phyloP scores from a whole-genome alignment of 257 asterid species.

The Solanum etuberosum region DNA sequence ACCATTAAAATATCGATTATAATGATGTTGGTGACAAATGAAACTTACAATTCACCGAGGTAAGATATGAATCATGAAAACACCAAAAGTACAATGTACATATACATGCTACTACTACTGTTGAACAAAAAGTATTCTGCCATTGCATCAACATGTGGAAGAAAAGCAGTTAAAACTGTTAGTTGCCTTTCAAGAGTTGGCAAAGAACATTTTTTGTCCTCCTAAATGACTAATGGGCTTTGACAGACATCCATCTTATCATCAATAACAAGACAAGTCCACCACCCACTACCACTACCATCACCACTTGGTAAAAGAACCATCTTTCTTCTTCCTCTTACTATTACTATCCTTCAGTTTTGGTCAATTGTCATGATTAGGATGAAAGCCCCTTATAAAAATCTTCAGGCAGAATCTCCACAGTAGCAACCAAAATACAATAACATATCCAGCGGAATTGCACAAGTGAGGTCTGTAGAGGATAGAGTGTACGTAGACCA shows the following conservation, averaged over 20 bases:
- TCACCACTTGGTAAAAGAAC: not conserved
- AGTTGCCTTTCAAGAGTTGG: not conserved
- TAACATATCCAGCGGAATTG: rapidly evolving
- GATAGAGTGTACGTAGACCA: not conserved
- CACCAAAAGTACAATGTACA: not conserved
- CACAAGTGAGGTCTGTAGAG: rapidly evolving
- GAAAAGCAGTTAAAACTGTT: not conserved
- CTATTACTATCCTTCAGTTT: not conserved
- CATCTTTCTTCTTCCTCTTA: not conserved
- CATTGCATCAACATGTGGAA: not conserved
- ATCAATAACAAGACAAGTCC: not conserved
- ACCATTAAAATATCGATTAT: not conserved
- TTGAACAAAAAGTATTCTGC: not conserved
- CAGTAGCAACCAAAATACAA: constrained; percentile 3
- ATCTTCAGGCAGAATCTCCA: constrained; percentile 23
- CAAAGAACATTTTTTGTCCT: not conserved
- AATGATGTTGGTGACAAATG: not conserved
- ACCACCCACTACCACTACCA: constrained; percentile 2
- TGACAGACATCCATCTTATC: constrained; percentile 1
- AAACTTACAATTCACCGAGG: not conserved
- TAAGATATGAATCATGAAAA: not conserved
- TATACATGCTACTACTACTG: not conserved
- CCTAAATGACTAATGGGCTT: not conserved
- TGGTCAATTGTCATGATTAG: constrained; percentile 1
- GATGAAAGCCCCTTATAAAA: constrained; percentile 9